These are phyloP conservation scores for Elaeis guineensis DNA, from an alignment of 176 grass and related monocot species.

Conservation along the genomic window DNA sequence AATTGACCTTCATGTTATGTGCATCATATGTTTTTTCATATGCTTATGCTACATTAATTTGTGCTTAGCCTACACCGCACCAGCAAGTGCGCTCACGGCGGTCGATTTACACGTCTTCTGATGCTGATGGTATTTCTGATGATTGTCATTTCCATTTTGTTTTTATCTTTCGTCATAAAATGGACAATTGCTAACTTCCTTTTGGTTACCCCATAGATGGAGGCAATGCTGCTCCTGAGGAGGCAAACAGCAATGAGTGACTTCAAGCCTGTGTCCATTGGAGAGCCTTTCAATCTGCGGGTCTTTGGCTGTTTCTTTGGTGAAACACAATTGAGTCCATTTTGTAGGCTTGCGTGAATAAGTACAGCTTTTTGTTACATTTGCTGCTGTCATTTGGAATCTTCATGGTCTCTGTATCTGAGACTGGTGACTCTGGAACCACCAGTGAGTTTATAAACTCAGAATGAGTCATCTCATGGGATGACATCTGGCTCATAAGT, in stretches of 20 bases:
- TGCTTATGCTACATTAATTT: too few relatives aligned
- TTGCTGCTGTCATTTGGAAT: too few relatives aligned
- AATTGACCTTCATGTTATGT: too few relatives aligned
- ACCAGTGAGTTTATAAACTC: too few relatives aligned
- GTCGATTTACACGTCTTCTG: constrained; percentile 49
- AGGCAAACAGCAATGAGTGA: constrained; percentile 54
- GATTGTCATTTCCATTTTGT: too few relatives aligned
- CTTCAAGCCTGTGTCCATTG: not conserved
- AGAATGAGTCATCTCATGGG: too few relatives aligned
- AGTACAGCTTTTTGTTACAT: not conserved
- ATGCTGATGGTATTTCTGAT: constrained; percentile 49
- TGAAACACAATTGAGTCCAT: not conserved
- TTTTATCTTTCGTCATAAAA: too few relatives aligned
- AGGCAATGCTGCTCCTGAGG: constrained; percentile 43
- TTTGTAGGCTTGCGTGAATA: constrained; percentile 15
- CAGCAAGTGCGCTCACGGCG: constrained; percentile 70
- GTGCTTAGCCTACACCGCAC: constrained; percentile 51
- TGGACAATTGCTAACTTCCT: too few relatives aligned
- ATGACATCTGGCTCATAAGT: too few relatives aligned
- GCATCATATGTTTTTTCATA: too few relatives aligned
- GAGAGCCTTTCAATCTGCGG: not conserved
- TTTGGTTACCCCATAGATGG: constrained; percentile 33
- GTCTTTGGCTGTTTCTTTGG: not conserved
- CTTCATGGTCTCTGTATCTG: too few relatives aligned
- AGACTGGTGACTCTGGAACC: too few relatives aligned